Evolutionary conservation across 768 basidiomycete genomes (phyloP).

Genomic region (Panaeolus papilionaceus): DNA sequence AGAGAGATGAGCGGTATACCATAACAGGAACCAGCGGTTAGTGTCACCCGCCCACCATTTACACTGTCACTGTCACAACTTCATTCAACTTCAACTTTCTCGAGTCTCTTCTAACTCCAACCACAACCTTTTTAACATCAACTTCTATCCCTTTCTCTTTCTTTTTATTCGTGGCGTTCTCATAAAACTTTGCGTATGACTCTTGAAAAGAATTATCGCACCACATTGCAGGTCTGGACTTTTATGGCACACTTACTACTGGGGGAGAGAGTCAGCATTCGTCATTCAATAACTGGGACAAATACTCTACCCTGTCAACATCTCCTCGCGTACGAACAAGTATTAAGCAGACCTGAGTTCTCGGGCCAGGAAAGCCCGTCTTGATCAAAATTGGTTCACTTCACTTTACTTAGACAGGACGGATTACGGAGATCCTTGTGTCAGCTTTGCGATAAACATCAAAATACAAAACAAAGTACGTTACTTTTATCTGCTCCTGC

Average conservation of each 20-base stretch:
- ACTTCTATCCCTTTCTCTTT: too few relatives aligned
- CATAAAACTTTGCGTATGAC: background rate
- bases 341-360: background rate
- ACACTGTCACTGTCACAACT: constrained; percentile 23
- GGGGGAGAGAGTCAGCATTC: too few relatives aligned
- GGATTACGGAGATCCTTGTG: background rate
- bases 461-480: constrained; percentile 15
- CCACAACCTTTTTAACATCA: background rate
- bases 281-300: too few relatives aligned
- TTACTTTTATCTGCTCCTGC: constrained; percentile 15
- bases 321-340: background rate
- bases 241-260: background rate
- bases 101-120: constrained; percentile 4
- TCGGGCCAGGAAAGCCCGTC: background rate
- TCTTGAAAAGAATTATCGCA: background rate
- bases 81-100: constrained; percentile 19
- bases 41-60: constrained; percentile 22
- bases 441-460: constrained; percentile 11
- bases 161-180: background rate
- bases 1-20: constrained; percentile 16
- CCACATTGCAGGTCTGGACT: background rate
- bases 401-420: constrained; percentile 5
- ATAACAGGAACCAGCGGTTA: constrained; percentile 16
- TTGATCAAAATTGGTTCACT: background rate
- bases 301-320: background rate